Evolutionary conservation across 805 yeast genomes (phyloP).

Genomic region (Candida silvatica): DNA sequence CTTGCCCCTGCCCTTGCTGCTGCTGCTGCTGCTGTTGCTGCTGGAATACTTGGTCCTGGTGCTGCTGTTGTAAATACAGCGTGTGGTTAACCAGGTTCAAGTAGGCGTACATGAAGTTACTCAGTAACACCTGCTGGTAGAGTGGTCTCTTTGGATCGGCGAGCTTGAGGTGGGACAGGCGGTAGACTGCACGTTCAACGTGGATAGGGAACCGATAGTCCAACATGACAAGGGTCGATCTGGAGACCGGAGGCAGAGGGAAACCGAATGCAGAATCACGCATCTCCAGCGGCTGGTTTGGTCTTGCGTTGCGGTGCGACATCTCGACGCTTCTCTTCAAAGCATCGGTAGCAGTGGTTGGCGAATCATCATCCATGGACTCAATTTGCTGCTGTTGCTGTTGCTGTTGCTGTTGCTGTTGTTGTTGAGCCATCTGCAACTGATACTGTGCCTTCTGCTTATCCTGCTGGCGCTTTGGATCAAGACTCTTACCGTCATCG

Average conservation of each 20-base stretch:
- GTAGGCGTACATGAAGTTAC: conserved; percentile 97
- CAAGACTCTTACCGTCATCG: conserved; percentile 3
- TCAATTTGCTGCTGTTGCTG: conserved; percentile 6
- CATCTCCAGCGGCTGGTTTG: conserved; percentile 50
- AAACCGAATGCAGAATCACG: conserved; percentile 83
- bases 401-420: conserved; percentile 1
- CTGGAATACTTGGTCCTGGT: conserved; percentile 24
- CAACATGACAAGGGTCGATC: conserved; percentile 69
- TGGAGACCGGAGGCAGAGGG: conserved; percentile 75
- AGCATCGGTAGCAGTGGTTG: conserved; percentile 7
- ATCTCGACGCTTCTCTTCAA: conserved; percentile 19
- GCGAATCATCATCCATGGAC: conserved; percentile 1
- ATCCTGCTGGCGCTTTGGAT: conserved; percentile 7
- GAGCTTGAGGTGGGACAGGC: conserved; percentile 84
- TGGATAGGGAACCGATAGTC: conserved; percentile 88
- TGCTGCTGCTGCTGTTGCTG: neutral
- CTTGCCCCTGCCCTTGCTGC: neutral
- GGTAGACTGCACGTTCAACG: conserved; percentile 91
- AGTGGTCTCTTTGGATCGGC: conserved; percentile 91
- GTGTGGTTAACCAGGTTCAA: conserved; percentile 92
- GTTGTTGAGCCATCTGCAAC: neutral
- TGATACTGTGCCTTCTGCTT: no score
- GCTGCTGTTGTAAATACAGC: conserved; percentile 57
- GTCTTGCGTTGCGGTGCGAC: conserved; percentile 26
- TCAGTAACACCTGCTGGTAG: conserved; percentile 83